phyloP scores from a whole-genome alignment of 306 rosid genomes.

The Nissolia schottii region DNA sequence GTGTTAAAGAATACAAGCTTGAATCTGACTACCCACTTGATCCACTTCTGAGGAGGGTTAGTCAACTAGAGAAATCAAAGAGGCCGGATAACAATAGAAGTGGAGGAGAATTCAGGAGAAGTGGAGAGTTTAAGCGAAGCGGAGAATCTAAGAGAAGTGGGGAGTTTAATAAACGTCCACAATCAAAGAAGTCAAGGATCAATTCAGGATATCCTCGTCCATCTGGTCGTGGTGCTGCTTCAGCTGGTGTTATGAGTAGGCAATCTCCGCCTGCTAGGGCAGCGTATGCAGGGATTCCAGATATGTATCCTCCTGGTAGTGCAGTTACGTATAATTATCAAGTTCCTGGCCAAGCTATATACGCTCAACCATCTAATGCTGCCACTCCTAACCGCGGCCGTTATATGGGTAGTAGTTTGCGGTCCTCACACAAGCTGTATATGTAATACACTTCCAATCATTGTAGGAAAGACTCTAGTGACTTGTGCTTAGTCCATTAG shows the following conservation, averaged over 20 bases:
- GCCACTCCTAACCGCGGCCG: slow-evolving; percentile 46
- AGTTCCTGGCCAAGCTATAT: slow-evolving; percentile 52
- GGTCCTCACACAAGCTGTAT: slow-evolving; percentile 39
- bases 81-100: slow-evolving; percentile 45
- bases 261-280: slow-evolving; percentile 48
- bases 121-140: slow-evolving; percentile 44
- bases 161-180: slow-evolving; percentile 47
- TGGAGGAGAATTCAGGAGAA: no score
- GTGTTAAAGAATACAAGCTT: slow-evolving; percentile 59
- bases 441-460: slow-evolving; percentile 26
- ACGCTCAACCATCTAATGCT: slow-evolving; percentile 37
- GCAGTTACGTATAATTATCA: slow-evolving; percentile 42
- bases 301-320: slow-evolving; percentile 42
- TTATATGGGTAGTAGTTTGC: slow-evolving; percentile 49
- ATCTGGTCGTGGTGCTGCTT: slow-evolving; percentile 32
- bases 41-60: slow-evolving; percentile 68
- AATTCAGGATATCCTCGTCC: slow-evolving; percentile 44
- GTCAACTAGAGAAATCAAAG: slow-evolving; percentile 59
- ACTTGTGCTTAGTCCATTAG: neutral
- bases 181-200: slow-evolving; percentile 51
- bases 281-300: slow-evolving; percentile 39
- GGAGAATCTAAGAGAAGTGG: slow-evolving; percentile 58
- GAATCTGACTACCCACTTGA: slow-evolving; percentile 77
- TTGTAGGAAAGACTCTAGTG: neutral
- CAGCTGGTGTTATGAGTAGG: slow-evolving; percentile 34